These are phyloP conservation scores for Raphanus raphanistrum DNA, from an alignment of 345 rosid species.

Conservation along the genomic window DNA sequence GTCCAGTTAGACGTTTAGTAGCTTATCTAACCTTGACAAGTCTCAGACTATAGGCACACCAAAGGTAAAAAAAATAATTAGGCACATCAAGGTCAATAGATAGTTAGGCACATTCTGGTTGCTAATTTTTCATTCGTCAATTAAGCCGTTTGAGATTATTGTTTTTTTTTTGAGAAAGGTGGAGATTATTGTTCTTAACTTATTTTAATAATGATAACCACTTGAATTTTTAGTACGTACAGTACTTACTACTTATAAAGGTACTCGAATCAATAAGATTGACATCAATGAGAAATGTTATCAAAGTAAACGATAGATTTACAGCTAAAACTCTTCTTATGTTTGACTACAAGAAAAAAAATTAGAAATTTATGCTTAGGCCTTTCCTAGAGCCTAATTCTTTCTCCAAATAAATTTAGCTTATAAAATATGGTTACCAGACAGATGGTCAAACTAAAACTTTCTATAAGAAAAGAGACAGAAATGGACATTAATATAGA, in stretches of 20 bases:
- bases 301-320: background rate
- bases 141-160: background rate
- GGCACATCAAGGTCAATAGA: slow-evolving; percentile 1
- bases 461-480: background rate
- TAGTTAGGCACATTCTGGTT: slow-evolving; percentile 1
- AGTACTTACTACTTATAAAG: background rate
- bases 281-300: background rate
- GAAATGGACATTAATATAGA: background rate
- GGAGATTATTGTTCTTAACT: background rate
- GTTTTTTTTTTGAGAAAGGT: background rate
- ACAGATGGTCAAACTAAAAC: background rate
- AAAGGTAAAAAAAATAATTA: background rate
- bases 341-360: background rate
- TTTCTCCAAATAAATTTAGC: background rate
- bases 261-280: background rate
- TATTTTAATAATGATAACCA: background rate
- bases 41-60: background rate
- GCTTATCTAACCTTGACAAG: slow-evolving; percentile 9
- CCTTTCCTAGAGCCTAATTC: background rate
- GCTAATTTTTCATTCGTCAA: background rate
- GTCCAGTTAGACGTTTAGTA: background rate
- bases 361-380: background rate
- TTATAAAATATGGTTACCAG: background rate
- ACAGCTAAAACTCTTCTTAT: background rate
- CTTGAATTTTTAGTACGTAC: background rate